A percentile compares a stretch with the other conserved stretches of the same genome.
Evolutionary conservation across 345 rosid genomes (phyloP).

Genomic region (Populus alba): DNA sequence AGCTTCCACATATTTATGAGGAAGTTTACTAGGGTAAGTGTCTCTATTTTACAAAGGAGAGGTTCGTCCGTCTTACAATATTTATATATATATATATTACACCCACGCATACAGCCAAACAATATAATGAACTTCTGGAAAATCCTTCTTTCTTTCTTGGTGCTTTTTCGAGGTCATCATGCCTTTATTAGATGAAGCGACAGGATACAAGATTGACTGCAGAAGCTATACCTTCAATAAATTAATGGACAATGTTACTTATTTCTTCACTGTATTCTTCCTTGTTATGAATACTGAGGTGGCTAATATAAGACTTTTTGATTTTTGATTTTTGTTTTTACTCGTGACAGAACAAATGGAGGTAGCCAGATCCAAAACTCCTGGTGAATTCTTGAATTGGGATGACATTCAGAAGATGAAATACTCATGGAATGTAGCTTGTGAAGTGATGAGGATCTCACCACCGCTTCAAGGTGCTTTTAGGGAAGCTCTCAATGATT

Average conservation of each 20-base stretch:
- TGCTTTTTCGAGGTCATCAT: not conserved
- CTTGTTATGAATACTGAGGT: not conserved
- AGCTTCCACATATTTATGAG: constrained; percentile 32
- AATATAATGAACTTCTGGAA: too few relatives aligned
- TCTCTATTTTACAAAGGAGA: too few relatives aligned
- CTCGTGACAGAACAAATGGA: constrained; percentile 35
- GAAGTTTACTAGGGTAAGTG: constrained; percentile 29
- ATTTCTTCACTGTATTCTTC: not conserved
- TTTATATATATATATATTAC: too few relatives aligned
- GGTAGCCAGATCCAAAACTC: constrained; percentile 24
- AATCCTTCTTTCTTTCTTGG: not conserved
- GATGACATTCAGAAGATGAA: constrained; percentile 40
- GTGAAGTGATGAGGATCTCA: constrained; percentile 37
- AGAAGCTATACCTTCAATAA: not conserved
- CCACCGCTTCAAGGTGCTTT: constrained; percentile 42
- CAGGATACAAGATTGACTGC: not conserved
- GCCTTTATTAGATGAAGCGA: not conserved
- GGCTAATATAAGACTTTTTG: too few relatives aligned
- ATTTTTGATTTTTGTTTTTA: too few relatives aligned
- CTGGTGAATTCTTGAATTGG: constrained; percentile 34
- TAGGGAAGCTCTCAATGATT: constrained; percentile 35
- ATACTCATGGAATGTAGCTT: constrained; percentile 41
- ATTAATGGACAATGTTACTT: not conserved
- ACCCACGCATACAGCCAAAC: too few relatives aligned
- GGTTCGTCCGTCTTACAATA: too few relatives aligned